A percentile compares a stretch with the other conserved stretches of the same genome.
Evolutionary conservation across 225 moss, liverwort and hornwort species (phyloP).

Genomic region (Anthoceros angustus): DNA sequence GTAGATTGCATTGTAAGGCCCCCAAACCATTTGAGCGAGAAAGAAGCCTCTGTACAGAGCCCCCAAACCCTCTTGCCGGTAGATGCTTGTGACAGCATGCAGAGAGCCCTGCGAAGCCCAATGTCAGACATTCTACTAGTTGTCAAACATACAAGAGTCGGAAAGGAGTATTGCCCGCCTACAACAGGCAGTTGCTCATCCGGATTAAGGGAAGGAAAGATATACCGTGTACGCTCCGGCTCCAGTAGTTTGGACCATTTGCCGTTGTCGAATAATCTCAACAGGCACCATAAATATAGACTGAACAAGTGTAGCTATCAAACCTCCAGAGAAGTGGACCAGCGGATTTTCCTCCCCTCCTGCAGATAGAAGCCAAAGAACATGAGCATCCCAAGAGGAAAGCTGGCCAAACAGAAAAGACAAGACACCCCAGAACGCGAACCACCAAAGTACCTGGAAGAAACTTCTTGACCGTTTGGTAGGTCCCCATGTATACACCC

Average conservation of each 20-base stretch:
- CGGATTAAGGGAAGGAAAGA: constrained; percentile 16
- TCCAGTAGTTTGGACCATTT: constrained; percentile 55
- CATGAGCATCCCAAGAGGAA: not conserved
- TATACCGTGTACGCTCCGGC: constrained; percentile 47
- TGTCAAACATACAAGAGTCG: not conserved
- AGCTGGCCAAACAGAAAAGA: not conserved
- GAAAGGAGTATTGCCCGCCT: not conserved
- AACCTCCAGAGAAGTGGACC: constrained; percentile 50
- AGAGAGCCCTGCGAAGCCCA: constrained; percentile 43
- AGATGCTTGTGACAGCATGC: constrained; percentile 36
- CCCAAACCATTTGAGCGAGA: constrained; percentile 63
- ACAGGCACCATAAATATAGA: constrained; percentile 49
- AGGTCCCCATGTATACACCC: constrained; percentile 81
- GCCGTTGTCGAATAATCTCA: constrained; percentile 60
- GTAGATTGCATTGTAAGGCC: constrained; percentile 71
- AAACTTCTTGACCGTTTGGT: constrained; percentile 63
- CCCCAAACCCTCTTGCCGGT: constrained; percentile 35
- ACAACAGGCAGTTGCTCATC: not conserved
- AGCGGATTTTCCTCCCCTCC: constrained; percentile 53
- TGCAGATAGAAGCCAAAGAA: constrained; percentile 9
- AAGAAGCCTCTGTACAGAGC: constrained; percentile 61
- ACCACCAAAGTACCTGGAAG: constrained; percentile 45
- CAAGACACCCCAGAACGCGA: too few species aligned
- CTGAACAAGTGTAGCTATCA: constrained; percentile 47
- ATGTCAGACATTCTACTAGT: not conserved